phyloP scores from a whole-genome alignment of 2,329 filamentous ascomycete species.

The Zelopaecilomyces penicillatus region DNA sequence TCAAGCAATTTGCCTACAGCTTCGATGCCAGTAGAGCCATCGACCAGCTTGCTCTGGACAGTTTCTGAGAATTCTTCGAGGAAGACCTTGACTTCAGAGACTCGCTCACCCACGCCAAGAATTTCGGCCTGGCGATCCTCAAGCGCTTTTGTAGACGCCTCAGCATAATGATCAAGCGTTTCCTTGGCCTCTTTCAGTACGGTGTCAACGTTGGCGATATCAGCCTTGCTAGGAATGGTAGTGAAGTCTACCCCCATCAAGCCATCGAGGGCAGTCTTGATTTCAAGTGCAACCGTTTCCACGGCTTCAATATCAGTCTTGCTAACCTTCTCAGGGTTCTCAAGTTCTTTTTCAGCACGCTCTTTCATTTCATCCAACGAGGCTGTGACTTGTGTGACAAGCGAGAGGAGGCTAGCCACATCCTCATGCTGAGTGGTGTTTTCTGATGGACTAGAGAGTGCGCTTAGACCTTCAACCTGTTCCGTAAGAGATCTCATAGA shows the following conservation, averaged over 20 bases:
- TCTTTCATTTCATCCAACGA: conserved; percentile 68
- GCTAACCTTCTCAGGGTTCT: conserved; percentile 57
- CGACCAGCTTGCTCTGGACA: conserved; percentile 66
- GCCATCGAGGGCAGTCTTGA: conserved; percentile 70
- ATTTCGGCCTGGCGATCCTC: conserved; percentile 81
- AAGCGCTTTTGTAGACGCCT: conserved; percentile 67
- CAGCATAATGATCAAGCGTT: conserved; percentile 57
- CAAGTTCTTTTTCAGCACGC: conserved; percentile 42
- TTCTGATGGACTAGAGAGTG: neutral
- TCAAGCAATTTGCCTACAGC: conserved; percentile 63
- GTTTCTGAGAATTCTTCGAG: conserved; percentile 72
- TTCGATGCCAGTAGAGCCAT: conserved; percentile 65
- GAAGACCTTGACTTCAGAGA: conserved; percentile 69
- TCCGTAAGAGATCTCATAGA: conserved; percentile 57
- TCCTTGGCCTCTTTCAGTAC: conserved; percentile 66
- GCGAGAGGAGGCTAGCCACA: conserved; percentile 63
- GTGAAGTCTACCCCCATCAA: conserved; percentile 64
- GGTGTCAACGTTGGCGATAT: conserved; percentile 55
- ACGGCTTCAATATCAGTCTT: conserved; percentile 79
- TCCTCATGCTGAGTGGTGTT: conserved; percentile 66
- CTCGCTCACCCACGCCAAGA: conserved; percentile 65
- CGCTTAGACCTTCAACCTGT: conserved; percentile 50
- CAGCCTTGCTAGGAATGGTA: conserved; percentile 65
- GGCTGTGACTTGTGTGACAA: conserved; percentile 69
- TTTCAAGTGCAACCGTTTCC: conserved; percentile 72